These are phyloP conservation scores for Spinacia oleracea DNA, from an alignment of 179 eudicot species.

Conservation along the genomic window DNA sequence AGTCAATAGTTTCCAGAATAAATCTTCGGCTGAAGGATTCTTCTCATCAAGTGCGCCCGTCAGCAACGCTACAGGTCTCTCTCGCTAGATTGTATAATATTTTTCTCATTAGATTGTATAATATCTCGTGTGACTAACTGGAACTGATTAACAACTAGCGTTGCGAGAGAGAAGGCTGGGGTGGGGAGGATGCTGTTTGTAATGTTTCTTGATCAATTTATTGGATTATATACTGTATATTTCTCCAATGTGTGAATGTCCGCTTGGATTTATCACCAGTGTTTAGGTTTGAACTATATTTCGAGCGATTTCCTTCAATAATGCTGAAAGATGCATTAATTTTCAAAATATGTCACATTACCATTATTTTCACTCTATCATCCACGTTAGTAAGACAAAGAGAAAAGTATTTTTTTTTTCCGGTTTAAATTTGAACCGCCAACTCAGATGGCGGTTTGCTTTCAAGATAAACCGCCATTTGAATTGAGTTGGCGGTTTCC, in stretches of 20 bases:
- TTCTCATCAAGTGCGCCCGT: not conserved
- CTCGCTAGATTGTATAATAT: not conserved
- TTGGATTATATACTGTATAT: not conserved
- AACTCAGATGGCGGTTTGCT: too few relatives aligned
- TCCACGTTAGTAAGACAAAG: too few relatives aligned
- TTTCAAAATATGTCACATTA: too few relatives aligned
- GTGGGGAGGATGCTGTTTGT: not conserved
- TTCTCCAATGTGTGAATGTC: not conserved
- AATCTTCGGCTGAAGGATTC: not conserved
- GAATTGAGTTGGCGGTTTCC: too few relatives aligned
- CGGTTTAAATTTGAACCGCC: too few relatives aligned
- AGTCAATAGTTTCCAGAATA: conserved; percentile 4
- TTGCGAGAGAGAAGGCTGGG: not conserved
- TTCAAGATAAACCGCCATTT: too few relatives aligned
- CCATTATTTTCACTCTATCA: too few relatives aligned
- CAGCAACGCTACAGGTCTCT: conserved; percentile 14
- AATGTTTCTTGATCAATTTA: not conserved
- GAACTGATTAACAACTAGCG: not conserved
- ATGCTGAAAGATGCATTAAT: too few relatives aligned
- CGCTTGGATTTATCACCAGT: not conserved
- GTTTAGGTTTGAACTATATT: not conserved
- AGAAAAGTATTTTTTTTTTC: too few relatives aligned
- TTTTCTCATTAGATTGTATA: conserved; percentile 1
- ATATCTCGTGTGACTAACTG: not conserved
- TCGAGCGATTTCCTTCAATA: too few relatives aligned